Base-by-base conservation (phyloP, 768 basidiomycete species). In the Rhizopogon sp. region DNA sequence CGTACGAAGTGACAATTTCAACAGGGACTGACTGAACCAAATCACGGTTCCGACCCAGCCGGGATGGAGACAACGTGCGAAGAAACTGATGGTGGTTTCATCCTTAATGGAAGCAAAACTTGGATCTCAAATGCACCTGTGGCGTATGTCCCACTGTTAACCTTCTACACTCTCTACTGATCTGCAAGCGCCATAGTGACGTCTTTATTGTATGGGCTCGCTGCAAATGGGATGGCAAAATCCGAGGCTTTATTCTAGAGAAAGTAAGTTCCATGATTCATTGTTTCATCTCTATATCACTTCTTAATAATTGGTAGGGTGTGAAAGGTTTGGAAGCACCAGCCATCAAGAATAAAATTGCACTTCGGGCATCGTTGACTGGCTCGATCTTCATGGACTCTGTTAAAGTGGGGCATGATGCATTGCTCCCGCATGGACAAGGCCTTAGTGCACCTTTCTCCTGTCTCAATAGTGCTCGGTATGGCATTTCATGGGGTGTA, bases 111-210 rank as follows among this genome's bases (percentile, higher is more conserved):
- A 50, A 89, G 89, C 70, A 98, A 67, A 77, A 98, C 93, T 0
- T 98, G 96, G 96, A 98, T 98, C 65, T 83, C 93, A 13, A 97
- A 97, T 65, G 84, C 94, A 1, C 93, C 94, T 9, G 84, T 90
- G 52, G 93, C 94, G 85, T 91, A 65, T 71, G 86, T 76, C 40
- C 41, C 42, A 10, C 41, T 47, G 39, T 41, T 44, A 58, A 28
- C 41, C 47, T 43, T 39, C 49, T 37, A 17, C 43, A 39, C 22
- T 46, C 14, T 53, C 8, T 45, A 58, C 61, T 35, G 62, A 56
- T 53, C 13, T 39, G 40, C 54, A 53, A 43, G 40, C 20, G 51
- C 56, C 29, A 6, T 50, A 93, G 90, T 1, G 95, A 97, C 59
- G 66, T 98, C 1, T 95, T 97, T 66, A 76, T 98, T 29, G 75